phyloP scores from a whole-genome alignment of 805 yeast genomes.

The Yarrowia sp. region DNA sequence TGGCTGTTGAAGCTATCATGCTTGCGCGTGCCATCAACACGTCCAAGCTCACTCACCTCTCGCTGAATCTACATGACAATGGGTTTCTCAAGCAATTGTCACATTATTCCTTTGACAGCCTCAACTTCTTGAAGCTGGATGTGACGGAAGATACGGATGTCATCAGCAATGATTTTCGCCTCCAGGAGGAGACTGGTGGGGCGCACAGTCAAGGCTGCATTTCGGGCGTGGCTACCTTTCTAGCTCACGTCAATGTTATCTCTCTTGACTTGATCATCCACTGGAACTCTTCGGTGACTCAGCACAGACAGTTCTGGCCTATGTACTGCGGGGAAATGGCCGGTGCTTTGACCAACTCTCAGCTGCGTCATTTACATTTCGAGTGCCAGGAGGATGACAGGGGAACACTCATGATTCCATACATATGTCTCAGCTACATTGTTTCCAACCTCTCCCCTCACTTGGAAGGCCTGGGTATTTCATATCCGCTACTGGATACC shows the following conservation, averaged over 20 bases:
- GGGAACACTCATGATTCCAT: constrained; percentile 15
- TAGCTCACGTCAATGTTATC: neutral
- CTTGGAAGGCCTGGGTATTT: constrained; percentile 3
- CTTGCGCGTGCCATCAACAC: constrained; percentile 27
- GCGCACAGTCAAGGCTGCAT: neutral
- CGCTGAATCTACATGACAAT: neutral
- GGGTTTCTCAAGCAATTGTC: constrained; percentile 4
- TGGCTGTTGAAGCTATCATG: constrained; percentile 35
- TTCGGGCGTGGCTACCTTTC: constrained; percentile 19
- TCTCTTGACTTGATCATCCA: constrained; percentile 9
- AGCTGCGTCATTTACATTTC: neutral
- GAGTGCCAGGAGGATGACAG: constrained; percentile 17
- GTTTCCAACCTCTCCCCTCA: constrained; percentile 8
- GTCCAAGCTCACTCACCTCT: neutral
- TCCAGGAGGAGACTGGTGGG: neutral
- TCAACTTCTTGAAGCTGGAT: neutral
- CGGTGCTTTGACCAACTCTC: constrained; percentile 2
- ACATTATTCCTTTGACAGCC: neutral
- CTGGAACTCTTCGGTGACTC: constrained; percentile 2
- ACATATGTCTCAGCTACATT: constrained; percentile 10
- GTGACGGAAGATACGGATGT: constrained; percentile 3
- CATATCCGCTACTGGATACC: constrained; percentile 4
- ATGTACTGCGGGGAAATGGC: constrained; percentile 19
- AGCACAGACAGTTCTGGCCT: constrained; percentile 3
- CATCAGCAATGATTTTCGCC: neutral